Evolutionary conservation across 2,329 filamentous ascomycete species (phyloP), one percentile per base, ranked within the genome.

Genomic region (Lecanicillium sp.): DNA sequence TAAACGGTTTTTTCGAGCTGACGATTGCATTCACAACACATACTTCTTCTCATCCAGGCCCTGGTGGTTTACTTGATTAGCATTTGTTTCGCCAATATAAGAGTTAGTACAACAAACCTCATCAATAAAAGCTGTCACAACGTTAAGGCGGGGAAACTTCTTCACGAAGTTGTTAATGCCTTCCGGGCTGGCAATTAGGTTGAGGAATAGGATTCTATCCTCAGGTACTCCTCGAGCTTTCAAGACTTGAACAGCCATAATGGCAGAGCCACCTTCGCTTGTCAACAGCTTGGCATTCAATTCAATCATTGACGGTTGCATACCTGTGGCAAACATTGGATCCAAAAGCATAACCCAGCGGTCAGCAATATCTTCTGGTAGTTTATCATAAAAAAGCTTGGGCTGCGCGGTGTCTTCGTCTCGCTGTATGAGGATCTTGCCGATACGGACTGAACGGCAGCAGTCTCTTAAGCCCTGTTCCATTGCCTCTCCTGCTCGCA

Each of bases 261-360:
- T 93, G 44, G 93, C 93, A 50, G 90, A 96, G 39, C 93, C 93
- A 57, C 91, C 90, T 93, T 33, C 14, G 9, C 37, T 14, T 7
- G 23, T 1, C n/a, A 10, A 8, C 12, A 11, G 20, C 37, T 32
- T 15, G 4, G 6, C 26, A 4, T 2, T 38, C 7, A 14, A n/a
- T n/a, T n/a, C 21, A 11, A 12, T 8, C 1, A 8, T 14, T 39
- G 12, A 30, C 6, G 39, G n/a, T 26, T 23, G 40, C 74, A 60
- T 69, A 90, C 89, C 90, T 57, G 93, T 98, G 50, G 93, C 93
- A 69, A 98, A 90, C 93, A 98, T 98, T n/a, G 93, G 93, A 64
- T 98, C 93, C 38, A 98, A 71, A 37, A 98, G 74, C 51, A 98
- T 72, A 29, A 96, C 91, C 90, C 93, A 98, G 65, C 93, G 77